Conservation (phyloP, 1,139 yeast species). For the Sugiyamaella paludigena region DNA sequence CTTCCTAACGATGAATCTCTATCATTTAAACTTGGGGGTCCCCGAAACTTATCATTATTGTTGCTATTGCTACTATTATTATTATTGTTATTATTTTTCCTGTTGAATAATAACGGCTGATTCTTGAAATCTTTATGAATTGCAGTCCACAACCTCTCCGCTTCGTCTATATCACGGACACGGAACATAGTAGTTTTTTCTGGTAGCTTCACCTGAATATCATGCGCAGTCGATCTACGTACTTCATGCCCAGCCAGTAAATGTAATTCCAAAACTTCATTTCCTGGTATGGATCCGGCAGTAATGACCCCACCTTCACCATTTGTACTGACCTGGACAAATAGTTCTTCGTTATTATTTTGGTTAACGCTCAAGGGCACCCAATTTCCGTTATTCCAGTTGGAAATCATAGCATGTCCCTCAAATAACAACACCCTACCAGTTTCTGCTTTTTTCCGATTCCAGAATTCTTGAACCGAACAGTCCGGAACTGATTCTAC, state of each 20-base stretch:
- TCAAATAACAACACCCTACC: constrained; percentile 18
- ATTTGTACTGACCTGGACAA: constrained; percentile 23
- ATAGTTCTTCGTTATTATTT: constrained; percentile 15
- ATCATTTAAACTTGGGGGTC: constrained; percentile 28
- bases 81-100: constrained; percentile 6
- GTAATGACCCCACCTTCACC: constrained; percentile 27
- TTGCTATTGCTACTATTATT: constrained; percentile 9
- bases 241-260: constrained; percentile 24
- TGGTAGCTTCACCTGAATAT: constrained; percentile 31
- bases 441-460: constrained; percentile 9
- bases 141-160: constrained; percentile 30
- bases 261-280: constrained; percentile 16
- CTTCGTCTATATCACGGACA: constrained; percentile 26
- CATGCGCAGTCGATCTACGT: constrained; percentile 31
- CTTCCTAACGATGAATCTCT: constrained; percentile 27
- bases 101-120: constrained; percentile 25
- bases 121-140: constrained; percentile 27
- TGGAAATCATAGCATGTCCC: constrained; percentile 23
- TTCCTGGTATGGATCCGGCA: constrained; percentile 14
- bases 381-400: constrained; percentile 27
- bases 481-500: constrained; percentile 10
- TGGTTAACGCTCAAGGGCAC: constrained; percentile 5
- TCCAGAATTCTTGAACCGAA: constrained; percentile 14
- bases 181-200: constrained; percentile 33
- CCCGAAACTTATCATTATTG: constrained; percentile 10